Base-by-base conservation (phyloP, 31 red algal genomes). In the Odonthalia washingtoniensis region DNA sequence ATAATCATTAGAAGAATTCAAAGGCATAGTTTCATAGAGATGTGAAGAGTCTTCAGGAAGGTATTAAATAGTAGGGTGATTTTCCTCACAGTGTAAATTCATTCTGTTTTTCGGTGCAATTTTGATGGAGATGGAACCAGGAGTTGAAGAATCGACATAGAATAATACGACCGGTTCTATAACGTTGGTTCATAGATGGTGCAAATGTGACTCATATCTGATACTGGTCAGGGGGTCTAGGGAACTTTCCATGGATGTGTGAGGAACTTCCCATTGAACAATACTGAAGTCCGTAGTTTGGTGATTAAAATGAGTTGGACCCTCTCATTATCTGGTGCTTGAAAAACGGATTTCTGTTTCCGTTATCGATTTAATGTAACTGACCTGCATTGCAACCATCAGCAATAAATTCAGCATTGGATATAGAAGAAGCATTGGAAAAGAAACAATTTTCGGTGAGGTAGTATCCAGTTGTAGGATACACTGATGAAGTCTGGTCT, bases 401-500 rank as follows among this genome's bases (percentile, higher is more conserved):
- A 14, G 9, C 49, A 57, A 9, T 21, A 21, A 14, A 9, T 14
- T 14, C 21, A 57, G 9, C 12, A 57, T 57, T 14, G 49, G 21
- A 0, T 60, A 53, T 60, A n/a, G 28, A 27, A 46, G 45, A 57
- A 9, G 49, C 21, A n/a, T 38, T 4, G 32, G 18, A 4, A 6
- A 35, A 57, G 76, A 80, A 0, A 21, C 57, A 0, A n/a, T n/a
- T n/a, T n/a, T n/a, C n/a, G n/a, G n/a, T n/a, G 0, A 28, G 26
- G 6, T 0, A 0, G 31, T 57, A 26, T 14, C 40, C 0, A 34
- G 6, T 52, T 1, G 24, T 60, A 53, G 9, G 39, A 61, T 46
- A 35, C 76, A 80, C 0, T 80, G 76, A 1, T 80, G 41, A 33
- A 80, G 76, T 80, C 0, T 80, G 38, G 41, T 60, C n/a, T 80